phyloP scores from a whole-genome alignment of 176 grass and related monocot genomes.

The Oryza brachyantha region DNA sequence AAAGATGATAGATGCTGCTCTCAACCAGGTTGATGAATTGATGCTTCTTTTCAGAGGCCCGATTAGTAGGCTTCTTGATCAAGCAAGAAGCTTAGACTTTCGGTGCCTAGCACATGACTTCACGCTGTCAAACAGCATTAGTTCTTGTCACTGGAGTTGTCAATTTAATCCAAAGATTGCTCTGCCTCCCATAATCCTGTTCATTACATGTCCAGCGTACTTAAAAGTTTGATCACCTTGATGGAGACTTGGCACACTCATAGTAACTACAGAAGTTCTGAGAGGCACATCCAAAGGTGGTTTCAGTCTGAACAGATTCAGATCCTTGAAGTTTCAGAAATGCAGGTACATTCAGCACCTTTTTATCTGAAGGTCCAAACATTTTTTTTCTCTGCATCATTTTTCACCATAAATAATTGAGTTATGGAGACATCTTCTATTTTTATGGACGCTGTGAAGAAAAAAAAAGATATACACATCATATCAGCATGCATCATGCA shows the following conservation, averaged over 20 bases:
- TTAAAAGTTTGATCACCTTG: conserved; percentile 3
- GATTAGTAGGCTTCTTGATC: conserved; percentile 18
- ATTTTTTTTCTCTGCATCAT: neutral
- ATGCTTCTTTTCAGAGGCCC: conserved; percentile 1
- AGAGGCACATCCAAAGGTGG: neutral
- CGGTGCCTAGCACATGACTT: conserved; percentile 22
- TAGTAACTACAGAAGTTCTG: neutral
- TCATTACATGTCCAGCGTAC: neutral
- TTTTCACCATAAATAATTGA: neutral
- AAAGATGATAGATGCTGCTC: neutral
- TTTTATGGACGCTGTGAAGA: neutral
- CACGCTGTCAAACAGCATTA: neutral
- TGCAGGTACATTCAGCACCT: neutral
- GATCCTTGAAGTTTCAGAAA: neutral
- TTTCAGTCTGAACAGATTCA: neutral
- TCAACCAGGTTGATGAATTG: conserved; percentile 1
- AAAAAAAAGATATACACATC: neutral
- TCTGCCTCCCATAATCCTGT: conserved; percentile 6
- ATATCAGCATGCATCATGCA: neutral
- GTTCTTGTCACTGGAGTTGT: conserved; percentile 28
- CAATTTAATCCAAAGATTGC: conserved; percentile 27
- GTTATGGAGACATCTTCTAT: neutral
- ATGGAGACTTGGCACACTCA: neutral
- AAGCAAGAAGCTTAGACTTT: conserved; percentile 37
- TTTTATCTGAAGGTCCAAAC: neutral